Evolutionary conservation across 2,329 filamentous ascomycete species (phyloP), one percentile per base, ranked within the genome.

Genomic region (Verticillium albo-atrum): DNA sequence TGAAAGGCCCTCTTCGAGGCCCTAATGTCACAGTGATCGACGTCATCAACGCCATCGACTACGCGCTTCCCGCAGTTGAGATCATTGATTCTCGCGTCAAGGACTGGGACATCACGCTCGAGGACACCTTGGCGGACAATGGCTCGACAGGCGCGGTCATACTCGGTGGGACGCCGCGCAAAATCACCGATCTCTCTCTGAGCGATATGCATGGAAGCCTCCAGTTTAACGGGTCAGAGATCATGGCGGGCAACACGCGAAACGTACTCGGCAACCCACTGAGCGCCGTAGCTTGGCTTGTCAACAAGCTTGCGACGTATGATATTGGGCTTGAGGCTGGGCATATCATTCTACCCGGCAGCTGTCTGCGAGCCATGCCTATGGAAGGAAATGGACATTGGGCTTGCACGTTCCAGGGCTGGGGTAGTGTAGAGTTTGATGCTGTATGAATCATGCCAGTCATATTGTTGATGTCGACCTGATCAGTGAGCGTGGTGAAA

Each of bases 11-110:
- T 9, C 65, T 70, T 1, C 64, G 62, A 30, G 66, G 68, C 0
- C 66, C 68, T 23, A 65, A 69, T 10, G 58, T 65, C n/a, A 70
- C 65, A 9, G 62, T 67, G 3, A 67, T 66, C 15, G 68, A 70
- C 47, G 66, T 70, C 32, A 67, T 70, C 58, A 66, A 63, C 56
- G 68, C 65, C 42, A 62, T 68, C 17, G 68, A 70, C 57, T 70
- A 69, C 37, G 66, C 64, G 37, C 58, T 70, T 14, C 68, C 68
- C 4, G 67, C 67, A 7, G 62, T 70, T 17, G 68, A 69, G 62
- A 68, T 70, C 51, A 68, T 68, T 25, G 68, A 70, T 56, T 69
- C 65, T 1, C 61, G 68, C 10, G 67, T 67, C 4, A 61, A 67
- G 55, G 55, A 68, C 51, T 70, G 66, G 67, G 60, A 61, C 25